phyloP scores from a whole-genome alignment of 352 stramenopile species.

The Phytophthora pseudosyringae region DNA sequence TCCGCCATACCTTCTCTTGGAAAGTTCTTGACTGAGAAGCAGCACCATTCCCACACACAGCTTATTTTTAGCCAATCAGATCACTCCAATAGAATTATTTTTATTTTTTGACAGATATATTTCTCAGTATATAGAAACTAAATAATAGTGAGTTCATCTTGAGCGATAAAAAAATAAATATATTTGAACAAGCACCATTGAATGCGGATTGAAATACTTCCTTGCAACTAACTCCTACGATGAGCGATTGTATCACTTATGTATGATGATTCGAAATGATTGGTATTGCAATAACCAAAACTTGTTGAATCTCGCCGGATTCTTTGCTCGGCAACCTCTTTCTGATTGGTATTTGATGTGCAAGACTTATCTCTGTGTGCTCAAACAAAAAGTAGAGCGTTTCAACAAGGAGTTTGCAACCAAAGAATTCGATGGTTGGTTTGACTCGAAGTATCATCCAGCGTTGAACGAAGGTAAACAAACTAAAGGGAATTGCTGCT shows the following conservation, averaged over 20 bases:
- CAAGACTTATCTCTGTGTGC: conserved; percentile 6
- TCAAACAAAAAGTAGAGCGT: conserved; percentile 8
- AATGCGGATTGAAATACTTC: too few relatives aligned
- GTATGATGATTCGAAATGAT: conserved; percentile 4
- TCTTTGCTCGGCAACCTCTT: conserved; percentile 10
- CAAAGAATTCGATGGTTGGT: conserved; percentile 8
- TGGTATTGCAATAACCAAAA: conserved; percentile 9
- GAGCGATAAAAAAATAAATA: conserved; percentile 1
- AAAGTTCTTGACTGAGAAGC: too few relatives aligned
- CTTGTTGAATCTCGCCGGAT: conserved; percentile 5
- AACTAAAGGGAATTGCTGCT: conserved; percentile 6
- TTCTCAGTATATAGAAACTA: background rate
- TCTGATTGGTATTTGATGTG: conserved; percentile 10
- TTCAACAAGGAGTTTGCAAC: conserved; percentile 5
- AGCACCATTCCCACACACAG: too few relatives aligned
- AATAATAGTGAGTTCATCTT: conserved; percentile 2
- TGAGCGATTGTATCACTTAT: conserved; percentile 1
- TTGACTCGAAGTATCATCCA: conserved; percentile 9
- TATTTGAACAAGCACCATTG: too few relatives aligned
- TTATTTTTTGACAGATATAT: conserved; percentile 11
- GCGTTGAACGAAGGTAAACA: conserved; percentile 5
- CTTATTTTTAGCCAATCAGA: conserved; percentile 3
- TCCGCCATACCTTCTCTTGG: too few relatives aligned
- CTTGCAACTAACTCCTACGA: too few relatives aligned
- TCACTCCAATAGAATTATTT: conserved; percentile 1